A percentile compares a stretch with the other conserved stretches of the same genome.
These are phyloP conservation scores for Geum urbanum DNA, from an alignment of 306 rosid species.

Conservation along the genomic window DNA sequence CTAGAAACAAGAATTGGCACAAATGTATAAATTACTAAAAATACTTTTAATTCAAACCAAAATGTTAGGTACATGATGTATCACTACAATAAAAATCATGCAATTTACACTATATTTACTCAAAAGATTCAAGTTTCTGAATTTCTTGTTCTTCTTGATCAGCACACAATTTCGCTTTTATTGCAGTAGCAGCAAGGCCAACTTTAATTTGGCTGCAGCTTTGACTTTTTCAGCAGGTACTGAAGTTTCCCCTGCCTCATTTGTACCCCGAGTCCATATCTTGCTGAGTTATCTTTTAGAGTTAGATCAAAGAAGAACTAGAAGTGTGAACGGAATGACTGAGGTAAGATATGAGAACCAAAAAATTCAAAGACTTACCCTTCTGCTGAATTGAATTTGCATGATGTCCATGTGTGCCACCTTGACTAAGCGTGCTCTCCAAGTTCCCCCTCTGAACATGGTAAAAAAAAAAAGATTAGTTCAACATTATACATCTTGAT, in stretches of 20 bases:
- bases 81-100: no score
- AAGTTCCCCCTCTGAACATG: constrained; percentile 53
- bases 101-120: no score
- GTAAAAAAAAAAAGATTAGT: constrained; percentile 27
- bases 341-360: neutral
- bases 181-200: constrained; percentile 96
- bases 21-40: no score
- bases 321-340: constrained; percentile 1
- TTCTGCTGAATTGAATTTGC: constrained; percentile 55
- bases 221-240: constrained; percentile 70
- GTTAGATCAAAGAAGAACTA: constrained; percentile 19
- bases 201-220: constrained; percentile 67
- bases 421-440: constrained; percentile 49
- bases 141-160: constrained; percentile 99
- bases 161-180: constrained; percentile 89
- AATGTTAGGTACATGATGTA: no score
- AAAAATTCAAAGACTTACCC: constrained; percentile 45
- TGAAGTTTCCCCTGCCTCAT: constrained; percentile 52
- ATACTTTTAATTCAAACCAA: no score
- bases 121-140: constrained; percentile 49
- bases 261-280: constrained; percentile 49
- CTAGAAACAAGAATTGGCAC: no score
- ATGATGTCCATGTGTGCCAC: constrained; percentile 52
- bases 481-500: neutral
- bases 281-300: constrained; percentile 62